Evolutionary conservation across 768 basidiomycete genomes (phyloP).

Genomic region (Sporobolomyces pararoseus): DNA sequence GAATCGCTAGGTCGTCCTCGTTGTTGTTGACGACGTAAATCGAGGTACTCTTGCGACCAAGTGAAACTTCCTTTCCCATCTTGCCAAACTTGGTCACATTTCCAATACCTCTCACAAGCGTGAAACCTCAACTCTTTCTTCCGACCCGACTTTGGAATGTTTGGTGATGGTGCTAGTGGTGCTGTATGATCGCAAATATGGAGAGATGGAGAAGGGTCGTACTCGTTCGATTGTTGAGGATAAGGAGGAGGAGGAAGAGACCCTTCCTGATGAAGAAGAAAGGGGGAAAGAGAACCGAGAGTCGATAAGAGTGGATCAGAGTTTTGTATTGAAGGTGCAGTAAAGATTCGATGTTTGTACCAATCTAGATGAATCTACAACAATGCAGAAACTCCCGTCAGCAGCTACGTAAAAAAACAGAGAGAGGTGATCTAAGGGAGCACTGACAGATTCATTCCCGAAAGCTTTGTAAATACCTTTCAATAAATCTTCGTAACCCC

Average conservation of each 20-base stretch:
- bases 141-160: neutral
- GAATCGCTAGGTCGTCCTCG: too few species aligned
- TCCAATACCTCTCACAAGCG: conserved; percentile 71
- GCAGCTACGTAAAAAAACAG: too few species aligned
- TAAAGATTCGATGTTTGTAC: conserved; percentile 72
- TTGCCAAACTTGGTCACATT: conserved; percentile 41
- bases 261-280: neutral
- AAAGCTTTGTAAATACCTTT: conserved; percentile 70
- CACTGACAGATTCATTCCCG: conserved; percentile 56
- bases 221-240: neutral
- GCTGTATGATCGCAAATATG: conserved; percentile 23
- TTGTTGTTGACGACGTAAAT: neutral
- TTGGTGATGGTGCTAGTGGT: neutral
- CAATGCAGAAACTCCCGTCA: neutral
- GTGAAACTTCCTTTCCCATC: conserved; percentile 38
- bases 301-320: conserved; percentile 56
- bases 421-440: too few species aligned
- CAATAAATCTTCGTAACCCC: conserved; percentile 89
- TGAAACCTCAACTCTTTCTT: conserved; percentile 62
- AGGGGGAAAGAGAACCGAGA: conserved; percentile 48
- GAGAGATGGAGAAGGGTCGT: conserved; percentile 34
- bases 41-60: conserved; percentile 4
- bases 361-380: conserved; percentile 80
- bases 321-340: conserved; percentile 48
- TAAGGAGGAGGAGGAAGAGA: neutral